Evolutionary conservation across 164 flowering plant species (phyloP).

Genomic region (Umbilicus rupestris): DNA sequence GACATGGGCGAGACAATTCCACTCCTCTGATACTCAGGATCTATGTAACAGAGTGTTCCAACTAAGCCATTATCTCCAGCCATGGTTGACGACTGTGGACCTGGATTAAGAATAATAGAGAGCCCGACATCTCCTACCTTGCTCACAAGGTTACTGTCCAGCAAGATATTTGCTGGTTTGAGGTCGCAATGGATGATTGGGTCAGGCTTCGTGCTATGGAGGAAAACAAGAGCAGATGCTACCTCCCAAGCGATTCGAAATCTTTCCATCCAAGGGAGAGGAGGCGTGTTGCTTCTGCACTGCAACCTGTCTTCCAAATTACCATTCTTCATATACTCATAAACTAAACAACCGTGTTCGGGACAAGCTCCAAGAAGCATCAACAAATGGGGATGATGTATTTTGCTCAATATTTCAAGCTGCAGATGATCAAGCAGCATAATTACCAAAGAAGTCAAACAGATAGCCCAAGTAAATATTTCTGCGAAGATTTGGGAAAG

Average conservation of each 20-base stretch:
- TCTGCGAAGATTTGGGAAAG: not conserved
- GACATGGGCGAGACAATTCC: conserved; percentile 62
- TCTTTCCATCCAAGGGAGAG: conserved; percentile 73
- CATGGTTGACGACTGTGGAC: conserved; percentile 16
- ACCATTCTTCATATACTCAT: conserved; percentile 91
- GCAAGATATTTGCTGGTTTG: conserved; percentile 88
- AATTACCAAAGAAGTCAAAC: not conserved
- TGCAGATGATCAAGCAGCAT: conserved; percentile 24
- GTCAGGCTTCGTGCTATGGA: conserved; percentile 69
- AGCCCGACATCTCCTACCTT: conserved; percentile 93
- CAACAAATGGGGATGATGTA: conserved; percentile 79
- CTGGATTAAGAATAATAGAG: conserved; percentile 38
- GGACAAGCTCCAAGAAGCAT: conserved; percentile 89
- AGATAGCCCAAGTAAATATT: not conserved
- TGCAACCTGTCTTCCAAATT: conserved; percentile 67
- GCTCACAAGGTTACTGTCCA: conserved; percentile 66
- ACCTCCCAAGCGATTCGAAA: conserved; percentile 84
- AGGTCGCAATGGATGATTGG: conserved; percentile 83
- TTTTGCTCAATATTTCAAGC: conserved; percentile 72
- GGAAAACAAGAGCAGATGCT: conserved; percentile 69
- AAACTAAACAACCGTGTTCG: conserved; percentile 68
- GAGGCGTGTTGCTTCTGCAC: conserved; percentile 32
- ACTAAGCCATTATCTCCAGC: conserved; percentile 42
- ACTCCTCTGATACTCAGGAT: conserved; percentile 89
- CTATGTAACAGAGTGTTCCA: conserved; percentile 83